phyloP scores from a whole-genome alignment of 495 filamentous ascomycete species.

The Penicilliopsis zonata region DNA sequence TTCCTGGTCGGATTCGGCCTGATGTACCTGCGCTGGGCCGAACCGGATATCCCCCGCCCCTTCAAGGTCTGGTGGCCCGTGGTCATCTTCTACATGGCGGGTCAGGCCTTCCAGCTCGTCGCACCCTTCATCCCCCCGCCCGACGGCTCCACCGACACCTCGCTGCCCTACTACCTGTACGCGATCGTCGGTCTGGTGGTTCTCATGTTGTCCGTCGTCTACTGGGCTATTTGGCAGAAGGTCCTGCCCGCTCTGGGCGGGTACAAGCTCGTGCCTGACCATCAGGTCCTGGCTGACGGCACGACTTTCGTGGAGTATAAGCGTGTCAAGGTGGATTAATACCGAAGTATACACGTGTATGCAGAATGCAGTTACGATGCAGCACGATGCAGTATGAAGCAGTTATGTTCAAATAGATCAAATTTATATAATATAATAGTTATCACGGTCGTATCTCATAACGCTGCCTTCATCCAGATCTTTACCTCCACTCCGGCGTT shows the following conservation, averaged over 20 bases:
- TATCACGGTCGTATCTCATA: no score
- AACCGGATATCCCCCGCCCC: constrained; percentile 43
- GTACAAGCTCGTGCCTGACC: constrained; percentile 5
- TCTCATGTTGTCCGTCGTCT: constrained; percentile 14
- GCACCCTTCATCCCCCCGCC: constrained; percentile 26
- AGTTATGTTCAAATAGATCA: no score
- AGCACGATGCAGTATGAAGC: no score
- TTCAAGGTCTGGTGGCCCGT: constrained; percentile 47
- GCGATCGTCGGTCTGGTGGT: constrained; percentile 23
- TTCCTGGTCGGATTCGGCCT: constrained; percentile 46
- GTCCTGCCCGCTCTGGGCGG: constrained; percentile 7
- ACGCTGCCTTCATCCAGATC: no score
- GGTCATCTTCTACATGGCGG: constrained; percentile 21
- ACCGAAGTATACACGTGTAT: no score
- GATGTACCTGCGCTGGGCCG: constrained; percentile 44
- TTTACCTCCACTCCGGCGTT: no score
- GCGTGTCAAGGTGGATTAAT: no score
- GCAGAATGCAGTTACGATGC: no score
- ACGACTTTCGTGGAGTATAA: constrained; percentile 7
- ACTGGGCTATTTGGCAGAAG: constrained; percentile 20
- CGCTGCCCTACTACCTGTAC: constrained; percentile 25
- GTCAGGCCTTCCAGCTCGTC: constrained; percentile 23
- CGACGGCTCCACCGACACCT: constrained; percentile 21
- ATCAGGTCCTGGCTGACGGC: constrained; percentile 4
- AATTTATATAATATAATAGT: no score